Percentiles rank a stretch among this genome's conserved stretches.
Evolutionary conservation across 345 rosid genomes (phyloP).

Genomic region (Populus alba): DNA sequence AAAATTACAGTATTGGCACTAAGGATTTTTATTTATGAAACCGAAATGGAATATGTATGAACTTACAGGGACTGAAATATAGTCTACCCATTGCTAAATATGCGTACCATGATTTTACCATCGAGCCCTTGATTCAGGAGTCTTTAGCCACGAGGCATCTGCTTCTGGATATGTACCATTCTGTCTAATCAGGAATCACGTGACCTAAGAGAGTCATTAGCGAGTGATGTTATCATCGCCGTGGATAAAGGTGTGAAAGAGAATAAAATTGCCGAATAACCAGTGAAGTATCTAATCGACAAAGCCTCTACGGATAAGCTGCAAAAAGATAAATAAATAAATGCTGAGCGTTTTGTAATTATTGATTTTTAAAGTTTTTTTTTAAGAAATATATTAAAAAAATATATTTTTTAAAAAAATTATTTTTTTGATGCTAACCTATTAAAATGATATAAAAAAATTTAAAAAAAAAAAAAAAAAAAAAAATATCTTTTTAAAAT

Average conservation of each 20-base stretch:
- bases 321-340: background rate
- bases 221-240: background rate
- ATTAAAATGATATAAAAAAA: too few relatives aligned
- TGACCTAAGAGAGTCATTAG: background rate
- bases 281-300: background rate
- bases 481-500: too few relatives aligned
- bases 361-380: too few relatives aligned
- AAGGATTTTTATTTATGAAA: background rate
- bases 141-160: background rate
- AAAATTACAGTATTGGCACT: too few relatives aligned
- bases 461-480: too few relatives aligned
- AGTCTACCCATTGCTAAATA: background rate
- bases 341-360: too few relatives aligned
- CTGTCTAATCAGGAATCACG: background rate
- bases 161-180: background rate
- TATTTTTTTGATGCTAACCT: too few relatives aligned
- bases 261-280: background rate
- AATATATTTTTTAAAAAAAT: too few relatives aligned
- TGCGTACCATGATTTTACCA: background rate
- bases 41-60: background rate
- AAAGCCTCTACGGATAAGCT: conserved; percentile 12
- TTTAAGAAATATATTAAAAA: too few relatives aligned
- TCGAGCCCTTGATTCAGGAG: background rate
- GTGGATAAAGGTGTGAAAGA: background rate
- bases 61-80: background rate